Evolutionary conservation across 495 filamentous ascomycete species (phyloP).

Genomic region (Letharia lupina): DNA sequence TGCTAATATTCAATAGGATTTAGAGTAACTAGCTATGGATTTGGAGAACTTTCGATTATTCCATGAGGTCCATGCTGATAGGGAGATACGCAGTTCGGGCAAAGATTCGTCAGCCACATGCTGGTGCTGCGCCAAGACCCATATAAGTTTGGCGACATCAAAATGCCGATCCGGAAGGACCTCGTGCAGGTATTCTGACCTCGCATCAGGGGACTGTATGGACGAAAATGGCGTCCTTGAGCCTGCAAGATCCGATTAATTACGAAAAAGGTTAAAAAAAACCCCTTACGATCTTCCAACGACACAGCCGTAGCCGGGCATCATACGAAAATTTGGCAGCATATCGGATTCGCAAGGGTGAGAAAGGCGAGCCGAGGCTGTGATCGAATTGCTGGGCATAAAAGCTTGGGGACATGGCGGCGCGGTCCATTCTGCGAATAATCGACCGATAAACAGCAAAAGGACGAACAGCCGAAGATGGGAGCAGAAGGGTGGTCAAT

Average conservation of each 20-base stretch:
- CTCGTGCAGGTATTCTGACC: neutral
- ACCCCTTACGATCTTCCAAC: neutral
- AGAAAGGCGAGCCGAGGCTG: neutral
- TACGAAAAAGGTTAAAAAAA: neutral
- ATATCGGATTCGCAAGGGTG: neutral
- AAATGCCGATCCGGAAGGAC: neutral
- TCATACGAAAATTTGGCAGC: neutral
- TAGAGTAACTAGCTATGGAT: neutral
- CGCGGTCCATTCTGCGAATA: neutral
- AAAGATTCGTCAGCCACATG: neutral
- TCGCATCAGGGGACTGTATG: neutral
- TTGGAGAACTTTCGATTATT: neutral
- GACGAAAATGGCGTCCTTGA: neutral
- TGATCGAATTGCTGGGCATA: no score
- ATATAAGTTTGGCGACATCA: neutral
- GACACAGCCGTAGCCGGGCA: neutral
- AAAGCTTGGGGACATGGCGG: neutral
- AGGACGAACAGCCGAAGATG: neutral
- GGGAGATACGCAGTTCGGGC: neutral
- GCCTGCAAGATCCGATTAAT: neutral
- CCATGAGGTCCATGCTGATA: neutral
- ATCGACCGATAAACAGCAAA: neutral
- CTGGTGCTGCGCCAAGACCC: neutral
- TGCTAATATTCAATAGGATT: no score
- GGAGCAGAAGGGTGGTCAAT: neutral